Conservation (phyloP, 2,329 filamentous ascomycete species). For the Sphaerulina musiva region DNA sequence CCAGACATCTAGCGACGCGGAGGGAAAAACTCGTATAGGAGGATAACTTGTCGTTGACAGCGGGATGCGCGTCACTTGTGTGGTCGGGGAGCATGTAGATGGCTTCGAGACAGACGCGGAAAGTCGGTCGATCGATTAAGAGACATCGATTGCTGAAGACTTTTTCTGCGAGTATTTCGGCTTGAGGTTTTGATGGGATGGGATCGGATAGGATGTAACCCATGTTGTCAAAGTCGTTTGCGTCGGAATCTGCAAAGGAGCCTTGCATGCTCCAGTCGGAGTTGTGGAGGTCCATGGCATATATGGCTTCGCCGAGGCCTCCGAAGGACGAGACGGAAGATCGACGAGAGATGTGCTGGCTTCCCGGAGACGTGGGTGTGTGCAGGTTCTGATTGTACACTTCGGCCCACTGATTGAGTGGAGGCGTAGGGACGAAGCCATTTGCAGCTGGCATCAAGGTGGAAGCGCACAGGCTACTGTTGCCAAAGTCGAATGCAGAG, state of each 20-base stretch:
- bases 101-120: constrained; percentile 15
- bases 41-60: constrained; percentile 7
- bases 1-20: constrained; percentile 13
- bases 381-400: constrained; percentile 11
- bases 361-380: constrained; percentile 10
- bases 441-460: constrained; percentile 7
- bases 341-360: constrained; percentile 10
- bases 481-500: constrained; percentile 9
- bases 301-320: constrained; percentile 10
- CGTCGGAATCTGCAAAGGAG: constrained; percentile 4
- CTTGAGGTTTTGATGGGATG: constrained; percentile 5
- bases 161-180: constrained; percentile 6
- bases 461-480: neutral
- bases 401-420: constrained; percentile 14
- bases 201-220: neutral
- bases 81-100: constrained; percentile 6
- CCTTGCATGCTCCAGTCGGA: constrained; percentile 8
- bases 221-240: neutral
- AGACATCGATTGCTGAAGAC: constrained; percentile 5
- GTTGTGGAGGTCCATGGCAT: constrained; percentile 8
- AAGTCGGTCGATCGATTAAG: constrained; percentile 12
- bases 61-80: neutral
- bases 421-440: constrained; percentile 10
- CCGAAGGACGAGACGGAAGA: constrained; percentile 17
- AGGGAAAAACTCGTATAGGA: constrained; percentile 11